A percentile compares a stretch with the other conserved stretches of the same genome.
phyloP scores from a whole-genome alignment of 257 asterid genomes.

The Voacanga thouarsii region DNA sequence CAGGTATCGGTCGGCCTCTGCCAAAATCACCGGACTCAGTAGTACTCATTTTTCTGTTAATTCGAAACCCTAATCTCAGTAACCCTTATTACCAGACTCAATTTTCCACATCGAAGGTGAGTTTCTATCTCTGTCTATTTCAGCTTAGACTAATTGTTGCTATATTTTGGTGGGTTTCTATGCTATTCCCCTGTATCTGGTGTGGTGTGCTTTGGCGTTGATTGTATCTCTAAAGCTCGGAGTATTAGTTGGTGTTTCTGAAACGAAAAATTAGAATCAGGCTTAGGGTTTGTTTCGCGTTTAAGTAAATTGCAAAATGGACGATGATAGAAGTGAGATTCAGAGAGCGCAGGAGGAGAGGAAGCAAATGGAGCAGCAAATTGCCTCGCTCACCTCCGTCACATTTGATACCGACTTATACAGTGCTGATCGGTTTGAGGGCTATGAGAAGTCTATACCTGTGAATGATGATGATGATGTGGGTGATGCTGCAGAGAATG shows the following conservation, averaged over 20 bases:
- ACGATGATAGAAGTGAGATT: slow-evolving; percentile 54
- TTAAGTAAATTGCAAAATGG: slow-evolving; percentile 27
- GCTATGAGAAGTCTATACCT: slow-evolving; percentile 73
- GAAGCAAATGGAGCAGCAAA: slow-evolving; percentile 82
- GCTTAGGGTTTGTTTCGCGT: background rate
- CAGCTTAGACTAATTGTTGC: background rate
- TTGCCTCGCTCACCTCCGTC: slow-evolving; percentile 69
- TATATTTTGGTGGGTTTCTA: background rate
- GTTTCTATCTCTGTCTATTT: background rate
- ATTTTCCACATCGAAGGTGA: too few relatives aligned
- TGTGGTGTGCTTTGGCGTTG: background rate
- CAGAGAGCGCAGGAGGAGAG: slow-evolving; percentile 72
- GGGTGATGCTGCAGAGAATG: slow-evolving; percentile 60
- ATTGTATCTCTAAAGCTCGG: background rate
- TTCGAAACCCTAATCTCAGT: too few relatives aligned
- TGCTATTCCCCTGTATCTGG: background rate
- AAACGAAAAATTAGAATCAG: background rate
- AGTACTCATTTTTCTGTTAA: too few relatives aligned
- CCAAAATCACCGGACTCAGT: too few relatives aligned
- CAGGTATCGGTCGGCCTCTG: too few relatives aligned
- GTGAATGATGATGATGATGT: slow-evolving; percentile 76
- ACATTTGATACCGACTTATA: slow-evolving; percentile 76
- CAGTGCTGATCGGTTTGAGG: slow-evolving; percentile 58
- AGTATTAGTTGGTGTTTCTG: background rate
- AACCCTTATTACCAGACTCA: too few relatives aligned